Percentiles rank a stretch among this genome's conserved stretches.
Conservation (phyloP, 257 asterid genomes). For the Linaria vulgaris region DNA sequence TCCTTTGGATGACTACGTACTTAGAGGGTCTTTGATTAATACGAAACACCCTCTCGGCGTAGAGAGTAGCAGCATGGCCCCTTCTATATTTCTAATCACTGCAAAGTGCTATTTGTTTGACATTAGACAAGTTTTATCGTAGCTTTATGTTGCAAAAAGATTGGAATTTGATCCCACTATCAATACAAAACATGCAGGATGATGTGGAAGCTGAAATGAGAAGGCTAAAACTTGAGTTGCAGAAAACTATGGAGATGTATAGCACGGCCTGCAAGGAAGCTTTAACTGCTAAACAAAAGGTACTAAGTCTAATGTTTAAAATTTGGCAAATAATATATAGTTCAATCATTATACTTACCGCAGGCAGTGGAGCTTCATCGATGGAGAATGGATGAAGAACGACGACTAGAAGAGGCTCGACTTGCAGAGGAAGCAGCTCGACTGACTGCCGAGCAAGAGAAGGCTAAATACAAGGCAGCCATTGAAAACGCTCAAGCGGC, state of each 20-base stretch:
- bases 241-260: conserved; percentile 83
- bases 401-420: conserved; percentile 53
- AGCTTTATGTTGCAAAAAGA: background rate
- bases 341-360: background rate
- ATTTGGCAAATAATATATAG: background rate
- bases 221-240: conserved; percentile 80
- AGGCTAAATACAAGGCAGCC: conserved; percentile 40
- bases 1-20: no score
- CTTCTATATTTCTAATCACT: no score
- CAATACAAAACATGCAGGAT: conserved; percentile 43
- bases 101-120: no score
- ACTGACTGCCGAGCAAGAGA: conserved; percentile 39
- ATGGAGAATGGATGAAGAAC: conserved; percentile 82
- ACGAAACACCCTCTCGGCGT: no score
- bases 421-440: conserved; percentile 51
- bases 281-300: conserved; percentile 80
- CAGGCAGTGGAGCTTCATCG: conserved; percentile 78
- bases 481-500: conserved; percentile 48
- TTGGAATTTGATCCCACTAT: conserved; percentile 4
- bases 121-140: no score
- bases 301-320: conserved; percentile 3
- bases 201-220: conserved; percentile 92
- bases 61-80: no score
- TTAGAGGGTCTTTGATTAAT: no score
- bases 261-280: conserved; percentile 94